Conservation (phyloP, 2,329 filamentous ascomycete species). For the Stachybotrys echinatus region DNA sequence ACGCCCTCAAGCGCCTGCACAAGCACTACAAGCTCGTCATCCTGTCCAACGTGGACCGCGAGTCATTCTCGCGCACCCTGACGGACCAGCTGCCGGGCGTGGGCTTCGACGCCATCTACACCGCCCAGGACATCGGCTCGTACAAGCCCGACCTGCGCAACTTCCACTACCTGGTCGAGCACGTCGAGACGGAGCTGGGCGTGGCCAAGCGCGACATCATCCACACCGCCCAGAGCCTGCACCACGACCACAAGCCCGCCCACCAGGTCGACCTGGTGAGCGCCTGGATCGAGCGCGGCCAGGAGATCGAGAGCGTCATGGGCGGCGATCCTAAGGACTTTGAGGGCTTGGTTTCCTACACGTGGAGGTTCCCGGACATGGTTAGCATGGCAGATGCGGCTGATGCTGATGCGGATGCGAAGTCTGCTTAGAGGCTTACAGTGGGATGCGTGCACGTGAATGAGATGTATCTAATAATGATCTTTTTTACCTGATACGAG, state of each 20-base stretch:
- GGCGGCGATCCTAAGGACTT: slow-evolving; percentile 17
- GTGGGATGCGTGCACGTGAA: neutral
- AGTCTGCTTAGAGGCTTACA: neutral
- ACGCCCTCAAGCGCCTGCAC: slow-evolving; percentile 42
- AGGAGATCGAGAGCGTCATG: slow-evolving; percentile 22
- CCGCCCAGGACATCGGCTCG: slow-evolving; percentile 63
- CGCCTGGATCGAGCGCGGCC: slow-evolving; percentile 59
- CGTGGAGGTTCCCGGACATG: slow-evolving; percentile 54
- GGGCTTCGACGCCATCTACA: slow-evolving; percentile 58
- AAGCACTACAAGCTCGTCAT: slow-evolving; percentile 53
- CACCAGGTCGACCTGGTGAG: slow-evolving; percentile 54
- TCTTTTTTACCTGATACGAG: neutral
- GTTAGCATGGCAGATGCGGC: slow-evolving; percentile 56
- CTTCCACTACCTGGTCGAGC: slow-evolving; percentile 59
- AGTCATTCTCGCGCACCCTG: slow-evolving; percentile 18
- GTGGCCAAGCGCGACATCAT: slow-evolving; percentile 48
- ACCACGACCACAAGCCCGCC: slow-evolving; percentile 62
- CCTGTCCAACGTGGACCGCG: slow-evolving; percentile 54
- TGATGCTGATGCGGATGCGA: slow-evolving; percentile 18
- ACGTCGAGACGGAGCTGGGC: slow-evolving; percentile 47
- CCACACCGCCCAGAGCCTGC: slow-evolving; percentile 64
- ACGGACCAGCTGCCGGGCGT: slow-evolving; percentile 38
- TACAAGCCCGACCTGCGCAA: slow-evolving; percentile 65
- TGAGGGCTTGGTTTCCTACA: slow-evolving; percentile 27
- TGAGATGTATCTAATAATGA: neutral